Evolutionary conservation across 2,329 filamentous ascomycete species (phyloP), one percentile per base, ranked within the genome.

Genomic region (Botrytis cinerea): DNA sequence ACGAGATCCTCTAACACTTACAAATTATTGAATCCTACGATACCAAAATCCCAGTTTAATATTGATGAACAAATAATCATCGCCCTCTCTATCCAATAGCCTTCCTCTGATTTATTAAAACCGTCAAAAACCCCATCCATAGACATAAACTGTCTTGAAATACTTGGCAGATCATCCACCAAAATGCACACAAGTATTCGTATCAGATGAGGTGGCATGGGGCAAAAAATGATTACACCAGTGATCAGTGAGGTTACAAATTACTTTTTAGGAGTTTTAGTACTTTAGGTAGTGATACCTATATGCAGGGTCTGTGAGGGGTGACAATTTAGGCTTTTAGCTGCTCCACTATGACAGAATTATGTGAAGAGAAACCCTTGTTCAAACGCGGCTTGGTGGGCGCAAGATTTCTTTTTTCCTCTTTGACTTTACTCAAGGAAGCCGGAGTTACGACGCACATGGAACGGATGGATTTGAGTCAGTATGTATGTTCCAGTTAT

Each of bases 81-180:
- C 25, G 0, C 28, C 18, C 25, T 32, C 46, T 40, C 14, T 16
- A 43, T 68, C 64, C 48, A 68, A 68, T 68, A 8, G 18, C 1
- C 4, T 43, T 10, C 1, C n/a, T 28, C n/a, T 32, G 38, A 43
- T 68, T 32, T 43, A 22, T 57, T 51, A 57, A 18, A 68, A 28
- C 8, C 35, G 18, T 32, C 45, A 28, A 43, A 54, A 40, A 9
- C 25, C 38, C 63, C 22, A 46, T 28, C n/a, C 35, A 43, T 68
- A 14, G 32, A 32, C 51, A 38, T 28, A 43, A 68, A 68, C 25
- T 57, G 40, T n/a, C 48, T 69, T 43, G 66, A 10, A 69, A 43
- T 43, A 40, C 60, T 43, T 57, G 20, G n/a, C 66, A 8, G 48
- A 69, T 69, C 75, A 1, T 80, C 81, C 45, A 79, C 78, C 51